Evolutionary conservation across 139 green algal species (phyloP), one percentile per base, ranked within the genome.

Genomic region (Trebouxia sp.): DNA sequence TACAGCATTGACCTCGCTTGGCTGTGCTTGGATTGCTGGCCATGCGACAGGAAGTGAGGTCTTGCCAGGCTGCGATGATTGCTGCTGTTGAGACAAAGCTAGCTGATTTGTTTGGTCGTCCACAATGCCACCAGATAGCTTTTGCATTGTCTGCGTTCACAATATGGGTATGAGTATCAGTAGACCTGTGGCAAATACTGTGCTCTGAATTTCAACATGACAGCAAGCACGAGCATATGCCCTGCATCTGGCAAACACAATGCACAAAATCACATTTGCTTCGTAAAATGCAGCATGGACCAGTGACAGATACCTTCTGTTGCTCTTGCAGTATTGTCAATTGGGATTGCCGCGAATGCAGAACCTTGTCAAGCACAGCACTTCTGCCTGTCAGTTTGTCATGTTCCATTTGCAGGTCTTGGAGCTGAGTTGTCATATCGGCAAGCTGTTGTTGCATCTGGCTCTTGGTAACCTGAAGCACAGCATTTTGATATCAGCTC

Each of bases 401-500:
- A 43, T 72, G 62, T 15, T 72, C 62, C 28, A 35, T 72, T 45
- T 72, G n/a, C n/a, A 72, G n/a, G 9, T 12, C 32, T 28, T 45
- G 32, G 14, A 72, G 62, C 62, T 72, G 62, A 72, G 62, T 35
- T 30, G 11, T 72, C 62, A 72, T 45, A 8, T 72, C 62, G 5
- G 62, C 30, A 72, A 72, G 62, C 62, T 72, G 62, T 35, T 72
- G 32, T n/a, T 72, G 62, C 62, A 72, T 72, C 15, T 45, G 10
- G 35, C 43, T 26, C 62, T 72, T 72, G 10, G 32, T 45, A 8
- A 43, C 62, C 62, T 72, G 62, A 1, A 43, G 35, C 4, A 53
- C 47, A 53, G 20, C 47, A 53, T 5, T 6, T 53, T 14, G 1
- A 11, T 53, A 2, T 26, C 47, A 53, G 47, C 47, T 53, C 4